Evolutionary conservation across 108 stramenopile genomes (phyloP), one percentile per base, ranked within the genome.

Genomic region (Aurantiochytrium sp.): DNA sequence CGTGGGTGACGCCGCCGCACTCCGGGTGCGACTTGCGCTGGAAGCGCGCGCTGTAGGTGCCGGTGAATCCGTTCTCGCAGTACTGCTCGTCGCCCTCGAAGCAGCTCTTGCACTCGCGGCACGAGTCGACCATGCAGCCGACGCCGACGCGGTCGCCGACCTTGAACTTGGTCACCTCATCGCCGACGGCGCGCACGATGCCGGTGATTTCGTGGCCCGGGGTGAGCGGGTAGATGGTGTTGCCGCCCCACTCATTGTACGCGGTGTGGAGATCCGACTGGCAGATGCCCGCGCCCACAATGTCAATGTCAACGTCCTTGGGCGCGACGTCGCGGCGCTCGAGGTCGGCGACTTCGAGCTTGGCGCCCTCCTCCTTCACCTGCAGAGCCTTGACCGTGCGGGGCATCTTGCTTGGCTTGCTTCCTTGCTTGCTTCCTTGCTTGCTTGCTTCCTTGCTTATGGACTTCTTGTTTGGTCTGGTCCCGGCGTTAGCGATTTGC

Each of bases 91-190:
- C 34, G 37, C 93, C 93, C 36, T 54, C 52, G 52, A 87, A 27
- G 86, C 95, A 95, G 41, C 69, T 37, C 31, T 90, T 91, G 87
- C 95, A 95, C 4, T 37, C 55, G 22, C 53, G 50, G 87, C 95
- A 95, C 31, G 91, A 87, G 65, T 93, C 93, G 55, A 91, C 92
- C 85, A 94, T 73, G 88, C 94, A 95, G 37, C 93, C 94, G 22
- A 95, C 91, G 55, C 95, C 94, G 21, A 92, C 94, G 4, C 36
- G 39, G 54, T 95, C 94, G 32, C 95, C 94, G n/a, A 94, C 92
- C 53, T 92, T 89, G 85, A 95, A 68, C 55, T 94, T 92, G 37
- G 89, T 90, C 27, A 94, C 94, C 0, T 88, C 36, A 1, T 31
- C 4, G 39, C 95, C 95, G 37, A 95, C 92, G 21, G 55, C 87